A percentile compares a stretch with the other conserved stretches of the same genome.
Conservation (phyloP, 2,329 filamentous ascomycete species). For the Hymenoscyphus linearis region DNA sequence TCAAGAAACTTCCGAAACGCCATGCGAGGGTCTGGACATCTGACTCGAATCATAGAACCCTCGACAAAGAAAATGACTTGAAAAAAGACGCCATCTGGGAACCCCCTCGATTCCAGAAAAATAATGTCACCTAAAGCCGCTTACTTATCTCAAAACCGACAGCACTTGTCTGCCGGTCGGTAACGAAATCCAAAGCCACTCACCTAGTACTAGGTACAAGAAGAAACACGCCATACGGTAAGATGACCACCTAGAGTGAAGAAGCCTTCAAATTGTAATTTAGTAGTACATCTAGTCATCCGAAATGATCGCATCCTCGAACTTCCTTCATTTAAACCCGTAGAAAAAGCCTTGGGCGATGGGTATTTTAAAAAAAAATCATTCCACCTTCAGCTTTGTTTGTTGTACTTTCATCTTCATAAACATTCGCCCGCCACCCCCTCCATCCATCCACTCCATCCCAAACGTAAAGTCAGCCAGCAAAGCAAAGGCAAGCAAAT, state of each 20-base stretch:
- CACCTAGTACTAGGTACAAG: too few species aligned
- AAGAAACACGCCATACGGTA: too few species aligned
- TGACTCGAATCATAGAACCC: not conserved
- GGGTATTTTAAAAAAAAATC: conserved; percentile 9
- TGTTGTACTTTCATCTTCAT: conserved; percentile 16
- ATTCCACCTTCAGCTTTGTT: conserved; percentile 8
- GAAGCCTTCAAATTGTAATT: not conserved
- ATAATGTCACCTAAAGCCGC: too few species aligned
- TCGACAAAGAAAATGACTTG: not conserved
- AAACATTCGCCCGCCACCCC: conserved; percentile 12
- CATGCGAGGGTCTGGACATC: not conserved
- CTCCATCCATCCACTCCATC: not conserved
- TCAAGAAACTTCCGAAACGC: not conserved
- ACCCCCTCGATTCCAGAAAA: not conserved
- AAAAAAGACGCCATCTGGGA: not conserved
- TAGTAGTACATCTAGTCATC: not conserved
- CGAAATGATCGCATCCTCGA: not conserved
- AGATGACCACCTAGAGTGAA: not conserved
- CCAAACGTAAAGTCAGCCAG: too few species aligned
- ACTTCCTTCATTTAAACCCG: not conserved
- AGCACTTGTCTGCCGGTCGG: not conserved
- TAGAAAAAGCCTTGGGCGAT: conserved; percentile 10
- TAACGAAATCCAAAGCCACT: too few species aligned
- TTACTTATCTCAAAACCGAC: not conserved
- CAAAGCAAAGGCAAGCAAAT: too few species aligned